Percentiles rank a stretch among this genome's conserved stretches.
Conservation (phyloP, 495 filamentous ascomycete genomes). For the Lasiosphaeria miniovina region DNA sequence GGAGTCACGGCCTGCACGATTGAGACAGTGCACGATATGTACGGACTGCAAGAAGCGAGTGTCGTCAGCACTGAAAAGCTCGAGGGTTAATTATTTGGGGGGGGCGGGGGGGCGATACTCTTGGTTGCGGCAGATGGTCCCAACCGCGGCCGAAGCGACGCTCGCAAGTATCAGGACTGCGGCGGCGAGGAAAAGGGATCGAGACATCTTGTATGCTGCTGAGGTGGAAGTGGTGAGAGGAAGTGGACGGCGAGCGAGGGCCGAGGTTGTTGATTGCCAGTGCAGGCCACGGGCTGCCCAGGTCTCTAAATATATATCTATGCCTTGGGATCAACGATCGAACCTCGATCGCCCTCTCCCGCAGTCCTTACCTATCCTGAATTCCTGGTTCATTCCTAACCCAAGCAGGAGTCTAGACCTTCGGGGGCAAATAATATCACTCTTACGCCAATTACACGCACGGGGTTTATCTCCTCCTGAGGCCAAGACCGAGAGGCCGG, state of each 20-base stretch:
- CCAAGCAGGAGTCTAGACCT: not conserved
- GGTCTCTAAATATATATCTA: not conserved
- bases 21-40: not conserved
- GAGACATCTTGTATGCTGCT: not conserved
- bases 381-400: not conserved
- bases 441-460: not conserved
- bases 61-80: not conserved
- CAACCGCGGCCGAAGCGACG: not conserved
- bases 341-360: not conserved
- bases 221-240: not conserved
- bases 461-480: not conserved
- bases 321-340: not conserved
- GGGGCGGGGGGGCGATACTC: not conserved
- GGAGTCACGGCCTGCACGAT: not conserved
- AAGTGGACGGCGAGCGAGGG: not conserved
- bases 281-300: not conserved
- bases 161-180: not conserved
- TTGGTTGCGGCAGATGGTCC: constrained; percentile 5
- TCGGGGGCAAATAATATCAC: not conserved
- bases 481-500: not conserved
- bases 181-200: not conserved
- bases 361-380: not conserved
- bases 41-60: not conserved
- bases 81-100: not conserved
- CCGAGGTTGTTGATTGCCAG: not conserved